Evolutionary conservation across 805 yeast species (phyloP), one percentile per base, ranked within the genome.

Genomic region (Yamadazyma akitaensis): DNA sequence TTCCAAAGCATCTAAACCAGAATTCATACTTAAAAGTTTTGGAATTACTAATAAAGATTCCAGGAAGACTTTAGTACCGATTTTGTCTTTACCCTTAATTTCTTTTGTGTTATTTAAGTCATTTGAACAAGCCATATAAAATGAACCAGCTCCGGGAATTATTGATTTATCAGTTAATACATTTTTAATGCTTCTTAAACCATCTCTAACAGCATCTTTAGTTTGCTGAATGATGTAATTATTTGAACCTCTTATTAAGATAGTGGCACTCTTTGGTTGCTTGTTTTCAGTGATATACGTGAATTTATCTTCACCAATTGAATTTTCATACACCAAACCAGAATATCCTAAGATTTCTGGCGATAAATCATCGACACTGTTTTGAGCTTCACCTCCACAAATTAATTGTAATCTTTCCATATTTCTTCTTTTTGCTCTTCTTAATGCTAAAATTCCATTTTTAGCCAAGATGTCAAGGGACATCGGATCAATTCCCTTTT

Each of bases 401-500:
- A 90, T 89, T 50, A 94, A 77, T 70, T 94, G 99, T 63, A 94
- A 77, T 65, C 99, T 84, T 73, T 94, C 99, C 99, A 94, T 92
- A 69, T 94, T 94, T 73, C 99, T 85, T 75, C 99, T 84, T 76
- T 94, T 94, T 37, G 99, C 99, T 63, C 99, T 83, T 75, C 99
- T 84, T 59, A 94, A 77, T 1, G 99, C 99, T 57, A 94, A 75
- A 55, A 94, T 94, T 57, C 86, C 87, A 68, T 94, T 85, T 63
- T 88, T 89, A 37, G 98, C 98, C 53, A 94, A 76, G 5, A 92
- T 84, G 63, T 94, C 99, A 53, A 94, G 73, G 7, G 97, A 90
- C 94, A 94, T 86, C 53, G 99, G 99, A 64, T 94, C 99, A 55
- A 94, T 94, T 59, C 99, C 99, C 76, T 94, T 94, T 70, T 94